Evolutionary conservation across 2,329 filamentous ascomycete species (phyloP), one percentile per base, ranked within the genome.

Genomic region (Whalleya microplaca): DNA sequence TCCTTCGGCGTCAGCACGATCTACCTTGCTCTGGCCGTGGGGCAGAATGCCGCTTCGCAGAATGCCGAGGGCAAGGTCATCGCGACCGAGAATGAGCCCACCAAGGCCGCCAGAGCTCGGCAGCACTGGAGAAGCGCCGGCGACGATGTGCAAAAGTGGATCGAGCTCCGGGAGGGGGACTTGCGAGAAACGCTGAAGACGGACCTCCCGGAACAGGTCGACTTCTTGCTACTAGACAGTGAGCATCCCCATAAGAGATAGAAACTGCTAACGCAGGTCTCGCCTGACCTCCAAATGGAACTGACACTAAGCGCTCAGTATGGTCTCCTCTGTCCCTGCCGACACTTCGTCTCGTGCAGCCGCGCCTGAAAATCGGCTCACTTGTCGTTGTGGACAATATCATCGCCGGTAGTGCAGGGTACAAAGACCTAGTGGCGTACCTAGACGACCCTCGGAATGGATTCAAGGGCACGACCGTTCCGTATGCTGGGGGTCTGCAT

Each of bases 1-100:
- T 82, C 78, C 42, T 87, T 84, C 55, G 85, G 85, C 2, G 78
- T 88, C 1, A 84, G 80, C 53, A 87, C 84, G 0, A 84, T 87
- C 44, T 88, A 86, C 56, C 76, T 87, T 1, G 83, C 84, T 0
- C 72, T 87, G 2, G 85, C 83, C 0, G 81, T 83, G 0, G 75
- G 75, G 0, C 75, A 81, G 52, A 85, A 82, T 55, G 73, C 72
- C 0, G 64, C 59, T 27, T 27, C 23, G 23, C 23, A 27, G 9
- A 27, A 27, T 32, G 48, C 21, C 50, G 29, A 37, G 1, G 80
- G 76, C 0, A 76, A 63, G 41, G 84, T 88, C 0, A 81, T 87
- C 64, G 84, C 78, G 0, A 88, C 85, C 0, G 85, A 88, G 69
- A 80, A 85, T 21, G 85, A 88, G 66, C 66, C 72, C 0, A 67